Percentiles rank a stretch among this genome's conserved stretches.
Conservation (phyloP, 441 rosid genomes). For the Pelargonium australe region DNA sequence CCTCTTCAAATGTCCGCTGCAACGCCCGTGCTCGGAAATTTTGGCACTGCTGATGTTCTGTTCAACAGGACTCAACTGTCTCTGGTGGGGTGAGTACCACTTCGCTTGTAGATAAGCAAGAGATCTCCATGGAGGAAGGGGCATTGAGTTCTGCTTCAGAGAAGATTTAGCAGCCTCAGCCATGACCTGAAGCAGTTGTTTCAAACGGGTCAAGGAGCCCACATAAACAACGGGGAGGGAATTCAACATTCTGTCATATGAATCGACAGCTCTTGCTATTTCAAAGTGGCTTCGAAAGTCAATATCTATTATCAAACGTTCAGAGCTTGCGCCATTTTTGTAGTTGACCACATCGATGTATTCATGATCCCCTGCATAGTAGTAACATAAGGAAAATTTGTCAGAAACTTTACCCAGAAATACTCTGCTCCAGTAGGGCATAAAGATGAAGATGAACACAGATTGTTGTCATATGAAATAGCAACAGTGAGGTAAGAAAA, state of each 20-base stretch:
- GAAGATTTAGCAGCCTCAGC: constrained; percentile 75
- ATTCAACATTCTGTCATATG: constrained; percentile 63
- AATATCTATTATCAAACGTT: constrained; percentile 68
- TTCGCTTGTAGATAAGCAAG: constrained; percentile 72
- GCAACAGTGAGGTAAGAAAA: background rate
- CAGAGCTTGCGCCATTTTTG: constrained; percentile 37
- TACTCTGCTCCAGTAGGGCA: background rate
- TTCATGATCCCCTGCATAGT: constrained; percentile 72
- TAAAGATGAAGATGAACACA: background rate
- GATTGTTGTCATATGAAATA: background rate
- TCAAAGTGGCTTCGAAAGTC: constrained; percentile 89
- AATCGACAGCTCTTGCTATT: constrained; percentile 85
- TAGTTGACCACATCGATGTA: constrained; percentile 61
- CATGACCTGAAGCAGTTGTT: constrained; percentile 76
- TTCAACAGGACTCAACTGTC: constrained; percentile 39
- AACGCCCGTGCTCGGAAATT: constrained; percentile 43
- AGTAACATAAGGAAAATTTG: background rate
- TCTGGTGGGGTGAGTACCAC: constrained; percentile 66
- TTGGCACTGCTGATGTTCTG: constrained; percentile 21
- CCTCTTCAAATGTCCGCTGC: constrained; percentile 60
- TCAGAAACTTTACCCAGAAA: background rate
- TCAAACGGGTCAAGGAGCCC: constrained; percentile 55
- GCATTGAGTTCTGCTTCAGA: constrained; percentile 83
- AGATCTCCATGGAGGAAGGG: constrained; percentile 95
- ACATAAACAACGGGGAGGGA: constrained; percentile 69